Evolutionary conservation across 73 alveolate species (phyloP).

Genomic region (Paramecium sonneborni): DNA sequence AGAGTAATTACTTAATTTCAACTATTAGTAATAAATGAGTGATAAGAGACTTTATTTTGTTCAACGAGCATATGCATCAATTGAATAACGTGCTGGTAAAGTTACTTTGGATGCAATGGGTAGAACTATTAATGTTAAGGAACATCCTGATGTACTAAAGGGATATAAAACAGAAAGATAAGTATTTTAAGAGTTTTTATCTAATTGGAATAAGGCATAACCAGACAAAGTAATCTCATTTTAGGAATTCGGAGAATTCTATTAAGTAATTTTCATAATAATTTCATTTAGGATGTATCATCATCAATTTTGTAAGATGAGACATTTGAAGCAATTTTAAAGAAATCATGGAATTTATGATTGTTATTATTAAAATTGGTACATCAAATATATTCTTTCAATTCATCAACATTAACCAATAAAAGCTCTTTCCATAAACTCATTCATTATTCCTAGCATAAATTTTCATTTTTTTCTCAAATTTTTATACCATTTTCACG

Average conservation of each 20-base stretch:
- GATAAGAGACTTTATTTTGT: conserved; percentile 48
- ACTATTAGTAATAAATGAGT: background rate
- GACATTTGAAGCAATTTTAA: conserved; percentile 50
- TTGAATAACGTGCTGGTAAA: conserved; percentile 32
- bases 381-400: background rate
- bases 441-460: no score
- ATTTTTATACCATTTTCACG: no score
- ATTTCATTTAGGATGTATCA: conserved; percentile 4
- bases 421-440: no score
- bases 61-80: conserved; percentile 41
- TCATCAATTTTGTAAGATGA: conserved; percentile 3
- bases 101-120: conserved; percentile 48
- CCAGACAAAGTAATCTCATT: conserved; percentile 31
- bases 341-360: conserved; percentile 55
- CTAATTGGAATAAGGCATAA: conserved; percentile 56
- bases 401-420: background rate
- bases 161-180: conserved; percentile 63
- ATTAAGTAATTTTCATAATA: background rate
- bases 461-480: no score
- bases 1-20: background rate
- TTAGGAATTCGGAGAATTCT: conserved; percentile 40
- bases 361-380: background rate
- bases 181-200: conserved; percentile 56
- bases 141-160: conserved; percentile 67
- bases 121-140: background rate